These are phyloP conservation scores for Ceratocystis destructans DNA, from an alignment of 2,329 filamentous ascomycete species.

Conservation along the genomic window DNA sequence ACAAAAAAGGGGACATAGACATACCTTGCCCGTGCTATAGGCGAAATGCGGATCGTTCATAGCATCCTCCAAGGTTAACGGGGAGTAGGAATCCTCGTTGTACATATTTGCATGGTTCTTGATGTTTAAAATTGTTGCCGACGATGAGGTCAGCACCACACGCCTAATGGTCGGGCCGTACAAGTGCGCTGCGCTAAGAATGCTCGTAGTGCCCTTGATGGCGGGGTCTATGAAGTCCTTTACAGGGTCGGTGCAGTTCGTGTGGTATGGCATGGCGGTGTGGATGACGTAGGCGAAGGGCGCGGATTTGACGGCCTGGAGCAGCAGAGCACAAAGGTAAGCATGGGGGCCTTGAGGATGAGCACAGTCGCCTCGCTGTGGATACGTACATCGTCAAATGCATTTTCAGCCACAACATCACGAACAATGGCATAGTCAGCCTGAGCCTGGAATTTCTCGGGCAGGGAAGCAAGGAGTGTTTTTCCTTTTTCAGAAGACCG, in stretches of 20 bases:
- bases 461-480: slow-evolving; percentile 31
- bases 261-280: slow-evolving; percentile 61
- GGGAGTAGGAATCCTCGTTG: slow-evolving; percentile 24
- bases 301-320: slow-evolving; percentile 19
- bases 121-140: slow-evolving; percentile 32
- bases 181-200: slow-evolving; percentile 36
- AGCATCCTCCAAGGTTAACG: slow-evolving; percentile 23
- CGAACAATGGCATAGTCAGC: slow-evolving; percentile 45
- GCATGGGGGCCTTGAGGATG: slow-evolving; percentile 22
- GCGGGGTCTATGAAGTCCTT: slow-evolving; percentile 41
- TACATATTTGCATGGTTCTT: slow-evolving; percentile 25
- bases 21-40: slow-evolving; percentile 26
- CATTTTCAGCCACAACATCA: slow-evolving; percentile 55
- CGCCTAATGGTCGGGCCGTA: slow-evolving; percentile 42
- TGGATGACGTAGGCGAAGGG: slow-evolving; percentile 62
- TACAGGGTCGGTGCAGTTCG: slow-evolving; percentile 41
- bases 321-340: neutral
- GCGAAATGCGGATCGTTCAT: slow-evolving; percentile 22
- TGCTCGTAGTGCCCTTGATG: slow-evolving; percentile 37
- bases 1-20: neutral
- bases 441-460: slow-evolving; percentile 19
- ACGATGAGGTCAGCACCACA: slow-evolving; percentile 42
- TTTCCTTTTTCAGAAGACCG: slow-evolving; percentile 32
- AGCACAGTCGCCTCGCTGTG: slow-evolving; percentile 23
- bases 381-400: slow-evolving; percentile 44